Evolutionary conservation across 208 protist species (phyloP), one percentile per base, ranked within the genome.

Genomic region (Wallacemonas collosoma): DNA sequence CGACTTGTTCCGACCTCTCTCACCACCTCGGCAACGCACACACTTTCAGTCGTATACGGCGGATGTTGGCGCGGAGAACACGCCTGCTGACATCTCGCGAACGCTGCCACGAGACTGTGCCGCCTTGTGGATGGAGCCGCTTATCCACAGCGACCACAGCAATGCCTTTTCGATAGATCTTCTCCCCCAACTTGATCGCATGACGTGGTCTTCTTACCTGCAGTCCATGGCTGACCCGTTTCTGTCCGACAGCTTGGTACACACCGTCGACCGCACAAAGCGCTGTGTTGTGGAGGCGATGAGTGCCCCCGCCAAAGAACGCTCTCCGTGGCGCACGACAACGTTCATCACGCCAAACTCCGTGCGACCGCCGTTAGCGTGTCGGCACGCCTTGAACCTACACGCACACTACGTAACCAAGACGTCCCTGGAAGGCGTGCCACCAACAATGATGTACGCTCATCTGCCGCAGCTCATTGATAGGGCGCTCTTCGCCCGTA

Each of bases 1-100:
- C 38, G 83, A 88, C 61, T 69, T 83, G 14, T 83, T 88, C 53
- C 70, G 83, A 14, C 80, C 81, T 1, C 68, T 88, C 43, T 83
- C 80, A 3, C 79, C 75, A 3, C 45, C 51, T 6, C 72, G 75
- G 1, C 81, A 83, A 53, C n/a, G 43, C 9, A 64, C 71, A 54
- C 64, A 47, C 50, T 62, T 54, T 15, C 17, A 48, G 45, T 61
- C 6, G 48, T 35, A 60, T 17, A 44, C 71, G 43, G n/a, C 38
- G 14, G 47, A 11, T 12, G 36, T 41, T 8, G 39, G 51, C n/a
- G 44, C 58, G 26, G 26, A 26, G 26, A 26, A 26, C 26, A 26
- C 26, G 26, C 26, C 26, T 26, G 26, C 26, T 26, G 26, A 26
- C 26, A 26, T 26, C 26, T 26, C 51, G 44, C 64, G 48, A 9